A percentile compares a stretch with the other conserved stretches of the same genome.
Conservation (phyloP, 352 stramenopile species). For the Phytophthora multivora region DNA sequence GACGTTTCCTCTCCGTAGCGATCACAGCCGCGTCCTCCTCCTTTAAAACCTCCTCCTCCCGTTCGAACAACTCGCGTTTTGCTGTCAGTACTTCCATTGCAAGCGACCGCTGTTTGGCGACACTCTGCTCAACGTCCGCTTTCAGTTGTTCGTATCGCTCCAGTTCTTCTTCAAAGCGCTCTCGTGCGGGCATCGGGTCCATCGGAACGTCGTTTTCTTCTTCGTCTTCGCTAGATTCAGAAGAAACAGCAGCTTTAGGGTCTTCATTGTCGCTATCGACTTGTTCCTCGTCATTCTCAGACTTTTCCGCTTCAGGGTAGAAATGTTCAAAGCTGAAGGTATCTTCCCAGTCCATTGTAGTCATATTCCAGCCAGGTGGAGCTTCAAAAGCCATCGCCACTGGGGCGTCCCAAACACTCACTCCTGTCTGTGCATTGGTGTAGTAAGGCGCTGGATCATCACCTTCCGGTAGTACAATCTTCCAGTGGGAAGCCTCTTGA, state of each 20-base stretch:
- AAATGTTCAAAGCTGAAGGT: conserved; percentile 57
- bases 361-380: conserved; percentile 54
- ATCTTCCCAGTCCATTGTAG: conserved; percentile 63
- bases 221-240: neutral
- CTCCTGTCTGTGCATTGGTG: conserved; percentile 54
- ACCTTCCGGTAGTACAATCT: conserved; percentile 40
- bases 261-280: conserved; percentile 15
- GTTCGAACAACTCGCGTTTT: conserved; percentile 59
- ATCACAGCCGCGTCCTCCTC: conserved; percentile 57
- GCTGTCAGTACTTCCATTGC: conserved; percentile 69
- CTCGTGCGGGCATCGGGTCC: conserved; percentile 53
- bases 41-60: conserved; percentile 53
- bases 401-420: conserved; percentile 62
- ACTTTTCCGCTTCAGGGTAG: conserved; percentile 24
- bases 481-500: conserved; percentile 55
- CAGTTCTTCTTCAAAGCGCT: conserved; percentile 46
- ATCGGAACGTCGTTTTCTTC: conserved; percentile 23
- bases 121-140: conserved; percentile 38
- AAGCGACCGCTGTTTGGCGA: conserved; percentile 47
- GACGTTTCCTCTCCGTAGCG: conserved; percentile 47
- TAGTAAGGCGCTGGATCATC: conserved; percentile 51
- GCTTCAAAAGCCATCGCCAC: conserved; percentile 64
- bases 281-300: conserved; percentile 14
- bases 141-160: conserved; percentile 36
- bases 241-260: neutral